These are phyloP conservation scores for Purshia tridentata DNA, from an alignment of 306 rosid genomes.

Conservation along the genomic window DNA sequence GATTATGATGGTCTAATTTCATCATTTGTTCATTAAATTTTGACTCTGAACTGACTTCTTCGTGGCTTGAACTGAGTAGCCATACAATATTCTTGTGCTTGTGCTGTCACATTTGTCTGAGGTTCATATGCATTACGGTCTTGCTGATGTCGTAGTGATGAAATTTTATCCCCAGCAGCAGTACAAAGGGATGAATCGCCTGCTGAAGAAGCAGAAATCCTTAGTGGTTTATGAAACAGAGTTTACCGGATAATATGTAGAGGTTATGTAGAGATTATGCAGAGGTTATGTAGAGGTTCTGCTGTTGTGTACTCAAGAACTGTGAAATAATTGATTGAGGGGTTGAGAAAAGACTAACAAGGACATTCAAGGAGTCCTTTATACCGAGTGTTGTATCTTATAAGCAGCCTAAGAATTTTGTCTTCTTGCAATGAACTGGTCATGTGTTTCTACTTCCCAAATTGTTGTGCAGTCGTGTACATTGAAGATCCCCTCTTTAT, in stretches of 20 bases:
- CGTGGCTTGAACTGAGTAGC: neutral
- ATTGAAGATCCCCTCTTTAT: neutral
- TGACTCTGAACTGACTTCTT: neutral
- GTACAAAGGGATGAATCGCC: neutral
- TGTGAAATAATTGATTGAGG: neutral
- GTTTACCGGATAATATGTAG: neutral
- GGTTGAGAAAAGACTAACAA: neutral
- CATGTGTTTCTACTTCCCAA: slow-evolving; percentile 9
- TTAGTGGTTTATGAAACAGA: neutral
- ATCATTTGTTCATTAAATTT: neutral
- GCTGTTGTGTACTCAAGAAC: neutral
- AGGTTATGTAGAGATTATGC: neutral
- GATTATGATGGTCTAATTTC: neutral
- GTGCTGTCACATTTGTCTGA: neutral
- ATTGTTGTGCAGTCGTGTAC: neutral
- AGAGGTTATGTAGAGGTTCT: neutral
- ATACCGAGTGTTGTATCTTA: neutral
- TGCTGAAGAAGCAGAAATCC: neutral
- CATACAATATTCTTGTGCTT: neutral
- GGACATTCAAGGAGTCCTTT: neutral
- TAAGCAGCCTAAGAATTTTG: neutral
- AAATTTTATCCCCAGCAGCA: neutral
- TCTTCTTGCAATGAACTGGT: neutral
- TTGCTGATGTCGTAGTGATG: neutral
- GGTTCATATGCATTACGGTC: neutral